These are phyloP conservation scores for Backusella australiensis DNA, from an alignment of 192 early-diverging fungal genomes.

Conservation along the genomic window DNA sequence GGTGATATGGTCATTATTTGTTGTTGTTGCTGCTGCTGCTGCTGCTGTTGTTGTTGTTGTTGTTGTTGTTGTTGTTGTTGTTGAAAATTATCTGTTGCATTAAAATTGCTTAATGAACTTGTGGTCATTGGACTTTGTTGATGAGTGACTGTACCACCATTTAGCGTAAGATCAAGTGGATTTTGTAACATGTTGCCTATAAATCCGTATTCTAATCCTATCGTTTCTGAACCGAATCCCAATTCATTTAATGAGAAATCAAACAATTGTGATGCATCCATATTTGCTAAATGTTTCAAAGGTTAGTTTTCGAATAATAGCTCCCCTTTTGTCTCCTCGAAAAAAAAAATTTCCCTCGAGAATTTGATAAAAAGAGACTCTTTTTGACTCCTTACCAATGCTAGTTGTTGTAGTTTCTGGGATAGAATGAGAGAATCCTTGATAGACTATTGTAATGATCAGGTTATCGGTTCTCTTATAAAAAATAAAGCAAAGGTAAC, in stretches of 20 bases:
- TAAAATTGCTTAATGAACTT: not conserved
- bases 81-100: not conserved
- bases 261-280: constrained; percentile 31
- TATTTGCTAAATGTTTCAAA: constrained; percentile 2
- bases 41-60: not conserved
- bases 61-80: not conserved
- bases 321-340: not conserved
- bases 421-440: not conserved
- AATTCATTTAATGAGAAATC: constrained; percentile 41
- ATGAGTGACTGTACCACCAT: not conserved
- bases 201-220: constrained; percentile 87
- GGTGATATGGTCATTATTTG: not conserved
- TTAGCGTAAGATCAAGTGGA: constrained; percentile 27
- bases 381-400: constrained; percentile 12
- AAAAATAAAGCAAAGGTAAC: not conserved
- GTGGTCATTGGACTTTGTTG: not conserved
- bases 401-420: not conserved
- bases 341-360: not conserved
- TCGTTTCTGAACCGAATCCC: constrained; percentile 85
- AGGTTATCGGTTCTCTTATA: not conserved
- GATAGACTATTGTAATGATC: not conserved
- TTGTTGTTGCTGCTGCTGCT: not conserved
- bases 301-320: not conserved
- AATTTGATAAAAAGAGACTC: not conserved
- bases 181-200: constrained; percentile 84